Evolutionary conservation across 1,139 yeast species (phyloP).

Genomic region (Zhuliangozyma parablackwelliae): DNA sequence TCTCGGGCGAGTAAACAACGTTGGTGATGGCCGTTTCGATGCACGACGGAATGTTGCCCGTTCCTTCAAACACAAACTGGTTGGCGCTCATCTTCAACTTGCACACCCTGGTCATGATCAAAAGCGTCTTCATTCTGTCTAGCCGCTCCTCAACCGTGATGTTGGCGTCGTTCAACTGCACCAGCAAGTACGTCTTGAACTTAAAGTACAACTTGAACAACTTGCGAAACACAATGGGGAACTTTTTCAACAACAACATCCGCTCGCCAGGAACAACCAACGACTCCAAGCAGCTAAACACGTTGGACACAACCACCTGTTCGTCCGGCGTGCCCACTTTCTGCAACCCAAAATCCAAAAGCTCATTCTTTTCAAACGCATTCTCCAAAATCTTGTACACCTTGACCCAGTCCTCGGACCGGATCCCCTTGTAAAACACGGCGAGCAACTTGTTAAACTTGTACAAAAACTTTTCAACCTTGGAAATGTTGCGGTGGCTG

Average conservation of each 20-base stretch:
- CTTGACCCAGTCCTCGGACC: constrained; percentile 75
- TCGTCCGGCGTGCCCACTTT: constrained; percentile 44
- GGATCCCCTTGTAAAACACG: constrained; percentile 55
- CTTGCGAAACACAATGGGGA: constrained; percentile 70
- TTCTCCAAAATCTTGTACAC: constrained; percentile 71
- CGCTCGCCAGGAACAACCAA: constrained; percentile 44
- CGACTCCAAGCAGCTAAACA: constrained; percentile 65
- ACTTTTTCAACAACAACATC: constrained; percentile 41
- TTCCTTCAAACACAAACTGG: constrained; percentile 49
- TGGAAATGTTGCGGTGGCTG: constrained; percentile 39
- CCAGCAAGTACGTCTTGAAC: constrained; percentile 58
- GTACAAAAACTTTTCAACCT: constrained; percentile 56
- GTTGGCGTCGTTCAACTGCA: constrained; percentile 61
- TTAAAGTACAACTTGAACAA: constrained; percentile 65
- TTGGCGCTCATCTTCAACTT: constrained; percentile 68
- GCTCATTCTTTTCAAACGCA: constrained; percentile 48
- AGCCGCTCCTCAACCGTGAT: constrained; percentile 57
- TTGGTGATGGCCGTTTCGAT: constrained; percentile 76
- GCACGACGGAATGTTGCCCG: constrained; percentile 69
- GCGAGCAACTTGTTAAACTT: constrained; percentile 62
- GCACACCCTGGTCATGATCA: constrained; percentile 63
- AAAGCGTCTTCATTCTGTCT: constrained; percentile 64
- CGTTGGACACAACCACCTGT: constrained; percentile 59
- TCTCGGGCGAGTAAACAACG: constrained; percentile 77
- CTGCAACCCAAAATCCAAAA: constrained; percentile 56